Base-by-base conservation (phyloP, 2,329 filamentous ascomycete genomes). In the Stachybotrys chartarum region DNA sequence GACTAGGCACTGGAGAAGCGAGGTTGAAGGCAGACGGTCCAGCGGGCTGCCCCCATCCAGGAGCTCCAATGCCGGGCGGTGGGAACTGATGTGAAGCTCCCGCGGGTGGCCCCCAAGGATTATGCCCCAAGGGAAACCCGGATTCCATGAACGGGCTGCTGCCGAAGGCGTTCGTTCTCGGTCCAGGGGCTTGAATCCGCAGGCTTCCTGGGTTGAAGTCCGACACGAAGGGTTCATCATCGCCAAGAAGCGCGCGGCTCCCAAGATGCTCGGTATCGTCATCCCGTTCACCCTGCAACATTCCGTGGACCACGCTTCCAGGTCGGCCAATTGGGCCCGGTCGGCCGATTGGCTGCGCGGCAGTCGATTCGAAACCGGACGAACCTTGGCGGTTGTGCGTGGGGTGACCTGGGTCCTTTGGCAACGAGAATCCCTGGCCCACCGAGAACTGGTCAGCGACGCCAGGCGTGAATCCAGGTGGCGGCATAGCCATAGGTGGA, bases 251-350 rank as follows among this genome's bases (percentile, higher is more conserved):
- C 12, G 92, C 94, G 63, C 91, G 92, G 70, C 93, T 97, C 12
- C 94, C 94, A 30, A 99, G 79, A 63, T 94, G 91, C 58, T 87
- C 83, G 59, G 85, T 87, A 54, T 90, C 83, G 55, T 93, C 90
- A 18, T 91, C 75, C 55, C 87, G 85, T 31, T 76, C 73, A 30
- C 79, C 77, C 51, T 63, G 64, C 52, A 75, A 74, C 49, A 78
- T 78, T 14, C 80, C 80, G 50, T 81, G 78, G 16, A 78, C 79
- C 30, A 83, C 83, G 68, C 91, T 96, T 16, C 86, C 86, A 1
- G 94, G 93, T 39, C 91, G 83, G 59, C 93, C 90, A 59, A 97
- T 97, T 1, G 93, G 93, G 30, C 89, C 84, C 30, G 92, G 93
- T 54, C 91, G 83, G 50, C 87, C 82, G 58, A 95, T 93, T 1